phyloP scores from a whole-genome alignment of 805 yeast species.

The Nakazawaea ishiwadae region DNA sequence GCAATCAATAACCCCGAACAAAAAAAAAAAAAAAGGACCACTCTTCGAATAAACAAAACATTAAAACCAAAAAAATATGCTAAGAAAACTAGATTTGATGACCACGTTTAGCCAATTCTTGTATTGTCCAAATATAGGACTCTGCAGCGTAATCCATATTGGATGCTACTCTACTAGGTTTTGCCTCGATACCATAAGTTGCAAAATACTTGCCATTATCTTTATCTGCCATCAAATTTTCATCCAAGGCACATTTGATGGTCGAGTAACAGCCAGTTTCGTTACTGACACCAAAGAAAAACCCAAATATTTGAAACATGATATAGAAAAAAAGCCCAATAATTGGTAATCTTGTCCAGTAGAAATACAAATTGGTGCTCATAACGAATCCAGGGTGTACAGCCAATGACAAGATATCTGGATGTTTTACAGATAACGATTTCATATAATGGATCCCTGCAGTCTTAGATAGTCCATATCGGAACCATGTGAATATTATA shows the following conservation, averaged over 20 bases:
- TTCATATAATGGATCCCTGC: conserved; percentile 72
- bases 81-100: conserved; percentile 17
- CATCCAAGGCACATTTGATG: conserved; percentile 56
- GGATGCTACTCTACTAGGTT: conserved; percentile 55
- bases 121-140: conserved; percentile 78
- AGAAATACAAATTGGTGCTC: conserved; percentile 70
- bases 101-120: conserved; percentile 53
- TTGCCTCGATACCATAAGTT: conserved; percentile 51
- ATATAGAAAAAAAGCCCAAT: conserved; percentile 76
- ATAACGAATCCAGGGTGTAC: conserved; percentile 88
- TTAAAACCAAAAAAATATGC: too few species aligned
- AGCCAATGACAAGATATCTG: conserved; percentile 56
- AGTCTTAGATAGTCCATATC: conserved; percentile 75
- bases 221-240: conserved; percentile 38
- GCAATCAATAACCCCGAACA: background rate
- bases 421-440: conserved; percentile 60
- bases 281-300: conserved; percentile 62
- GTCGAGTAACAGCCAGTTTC: conserved; percentile 71
- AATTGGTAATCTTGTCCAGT: conserved; percentile 74
- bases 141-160: conserved; percentile 57
- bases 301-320: conserved; percentile 64
- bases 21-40: background rate
- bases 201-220: conserved; percentile 70
- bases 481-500: conserved; percentile 66
- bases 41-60: too few species aligned